These are phyloP conservation scores for Carex cristatella DNA, from an alignment of 176 grass and related monocot genomes.

Conservation along the genomic window DNA sequence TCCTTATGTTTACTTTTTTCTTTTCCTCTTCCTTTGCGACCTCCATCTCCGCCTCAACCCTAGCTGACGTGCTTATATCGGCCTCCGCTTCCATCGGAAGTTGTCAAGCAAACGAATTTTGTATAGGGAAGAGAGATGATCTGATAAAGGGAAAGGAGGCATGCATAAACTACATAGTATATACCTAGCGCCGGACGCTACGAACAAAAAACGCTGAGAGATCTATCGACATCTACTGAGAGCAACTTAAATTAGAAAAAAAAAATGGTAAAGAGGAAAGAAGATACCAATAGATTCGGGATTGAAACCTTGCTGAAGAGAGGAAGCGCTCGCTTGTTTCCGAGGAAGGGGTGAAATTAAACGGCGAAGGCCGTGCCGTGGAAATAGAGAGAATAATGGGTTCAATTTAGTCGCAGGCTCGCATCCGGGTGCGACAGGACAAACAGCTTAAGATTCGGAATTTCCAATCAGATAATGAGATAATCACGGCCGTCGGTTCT, in stretches of 20 bases:
- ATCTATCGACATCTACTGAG: neutral
- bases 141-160: neutral
- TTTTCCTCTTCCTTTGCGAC: neutral
- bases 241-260: neutral
- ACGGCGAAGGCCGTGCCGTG: too few relatives aligned
- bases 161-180: neutral
- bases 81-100: neutral
- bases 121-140: neutral
- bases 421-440: too few relatives aligned
- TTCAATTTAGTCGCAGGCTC: too few relatives aligned
- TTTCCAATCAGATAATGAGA: too few relatives aligned
- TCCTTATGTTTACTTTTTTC: conserved; percentile 8
- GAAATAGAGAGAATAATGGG: neutral
- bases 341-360: neutral
- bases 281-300: neutral
- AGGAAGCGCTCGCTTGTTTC: conserved; percentile 7
- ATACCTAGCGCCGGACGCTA: neutral
- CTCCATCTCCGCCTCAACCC: neutral
- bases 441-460: too few relatives aligned
- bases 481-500: too few relatives aligned
- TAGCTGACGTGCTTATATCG: neutral
- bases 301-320: conserved; percentile 16
- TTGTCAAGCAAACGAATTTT: neutral
- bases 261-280: neutral
- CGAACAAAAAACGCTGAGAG: neutral